phyloP scores from a whole-genome alignment of 768 basidiomycete species.

The Lactarius vividus region DNA sequence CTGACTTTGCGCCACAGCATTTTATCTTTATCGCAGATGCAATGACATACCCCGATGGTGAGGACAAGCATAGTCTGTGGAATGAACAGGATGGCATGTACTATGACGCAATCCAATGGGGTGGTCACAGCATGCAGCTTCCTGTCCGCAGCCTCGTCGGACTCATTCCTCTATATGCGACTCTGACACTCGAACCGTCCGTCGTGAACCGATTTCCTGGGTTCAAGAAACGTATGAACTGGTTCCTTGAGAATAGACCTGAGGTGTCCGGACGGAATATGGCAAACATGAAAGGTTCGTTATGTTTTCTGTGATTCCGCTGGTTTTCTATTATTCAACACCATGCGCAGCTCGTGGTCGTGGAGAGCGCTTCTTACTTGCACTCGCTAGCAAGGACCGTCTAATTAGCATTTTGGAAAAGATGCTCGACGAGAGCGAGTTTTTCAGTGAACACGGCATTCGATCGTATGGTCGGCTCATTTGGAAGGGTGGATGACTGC shows the following conservation, averaged over 20 bases:
- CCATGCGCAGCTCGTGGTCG: constrained; percentile 46
- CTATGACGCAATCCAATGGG: constrained; percentile 95
- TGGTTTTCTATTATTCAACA: constrained; percentile 30
- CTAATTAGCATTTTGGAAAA: constrained; percentile 85
- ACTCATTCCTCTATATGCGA: constrained; percentile 95
- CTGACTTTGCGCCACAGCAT: constrained; percentile 53
- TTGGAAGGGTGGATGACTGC: not conserved
- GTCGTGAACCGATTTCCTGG: constrained; percentile 91
- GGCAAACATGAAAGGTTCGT: constrained; percentile 88
- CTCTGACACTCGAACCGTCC: constrained; percentile 87
- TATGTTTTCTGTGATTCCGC: not conserved
- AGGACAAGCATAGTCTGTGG: constrained; percentile 83
- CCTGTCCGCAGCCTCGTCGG: constrained; percentile 95
- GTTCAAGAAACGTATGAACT: constrained; percentile 98
- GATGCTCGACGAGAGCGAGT: constrained; percentile 97
- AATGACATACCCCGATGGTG: constrained; percentile 89
- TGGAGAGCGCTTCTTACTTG: constrained; percentile 84
- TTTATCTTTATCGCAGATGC: constrained; percentile 99
- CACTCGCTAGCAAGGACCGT: constrained; percentile 89
- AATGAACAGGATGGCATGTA: constrained; percentile 97
- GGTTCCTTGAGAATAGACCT: constrained; percentile 95
- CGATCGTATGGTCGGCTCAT: constrained; percentile 67
- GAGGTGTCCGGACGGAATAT: constrained; percentile 88
- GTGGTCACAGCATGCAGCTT: constrained; percentile 80
- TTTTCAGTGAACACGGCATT: constrained; percentile 92